Percentiles rank a stretch among this genome's conserved stretches.
These are phyloP conservation scores for Aspergillus transmontanensis DNA, from an alignment of 2,329 filamentous ascomycete genomes.

Conservation along the genomic window DNA sequence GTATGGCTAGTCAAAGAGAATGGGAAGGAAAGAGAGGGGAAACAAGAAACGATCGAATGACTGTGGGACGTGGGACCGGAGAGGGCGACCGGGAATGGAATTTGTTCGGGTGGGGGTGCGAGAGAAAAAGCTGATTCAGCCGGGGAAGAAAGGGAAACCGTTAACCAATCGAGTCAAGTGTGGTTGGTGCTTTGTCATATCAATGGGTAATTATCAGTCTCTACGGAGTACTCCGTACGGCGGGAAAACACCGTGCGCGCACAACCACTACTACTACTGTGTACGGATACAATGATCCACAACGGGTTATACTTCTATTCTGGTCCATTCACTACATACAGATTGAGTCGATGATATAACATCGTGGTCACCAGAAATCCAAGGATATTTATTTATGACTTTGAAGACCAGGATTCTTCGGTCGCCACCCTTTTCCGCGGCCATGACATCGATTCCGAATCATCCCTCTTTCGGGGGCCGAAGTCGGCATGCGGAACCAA, in stretches of 20 bases:
- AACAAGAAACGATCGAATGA: conserved; percentile 12
- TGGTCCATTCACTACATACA: neutral
- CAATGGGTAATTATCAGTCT: neutral
- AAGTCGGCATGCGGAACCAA: conserved; percentile 17
- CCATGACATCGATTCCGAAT: conserved; percentile 17
- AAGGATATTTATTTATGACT: neutral
- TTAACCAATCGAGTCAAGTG: conserved; percentile 4
- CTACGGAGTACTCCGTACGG: neutral
- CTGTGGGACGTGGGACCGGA: conserved; percentile 14
- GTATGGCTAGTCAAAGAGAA: conserved; percentile 2
- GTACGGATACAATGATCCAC: neutral
- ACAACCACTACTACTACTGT: neutral
- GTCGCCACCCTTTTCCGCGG: neutral
- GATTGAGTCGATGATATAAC: neutral
- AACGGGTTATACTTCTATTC: neutral
- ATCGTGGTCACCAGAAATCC: neutral
- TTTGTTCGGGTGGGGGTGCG: conserved; percentile 12
- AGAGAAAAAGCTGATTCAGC: conserved; percentile 10
- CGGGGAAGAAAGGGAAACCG: neutral
- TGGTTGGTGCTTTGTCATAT: neutral
- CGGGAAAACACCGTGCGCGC: neutral
- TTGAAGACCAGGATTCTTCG: neutral
- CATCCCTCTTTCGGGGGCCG: conserved; percentile 14
- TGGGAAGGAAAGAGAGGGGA: conserved; percentile 4
- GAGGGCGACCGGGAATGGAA: conserved; percentile 15